Conservation (phyloP, 306 rosid species). For the Acacia acuminata region DNA sequence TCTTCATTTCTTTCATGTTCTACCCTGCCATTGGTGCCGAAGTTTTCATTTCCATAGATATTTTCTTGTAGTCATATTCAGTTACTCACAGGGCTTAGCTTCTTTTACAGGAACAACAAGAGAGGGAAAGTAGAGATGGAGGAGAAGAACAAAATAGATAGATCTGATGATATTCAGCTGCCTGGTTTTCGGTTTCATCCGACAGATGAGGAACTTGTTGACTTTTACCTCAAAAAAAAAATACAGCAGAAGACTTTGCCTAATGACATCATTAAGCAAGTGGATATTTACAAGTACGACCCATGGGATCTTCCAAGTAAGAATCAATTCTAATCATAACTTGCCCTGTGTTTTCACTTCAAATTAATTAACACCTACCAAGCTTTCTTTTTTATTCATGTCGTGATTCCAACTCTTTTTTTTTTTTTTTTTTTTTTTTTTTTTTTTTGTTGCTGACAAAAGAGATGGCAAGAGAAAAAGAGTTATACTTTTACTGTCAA, state of each 20-base stretch:
- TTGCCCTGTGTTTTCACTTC: neutral
- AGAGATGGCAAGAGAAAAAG: conserved; percentile 74
- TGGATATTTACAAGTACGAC: conserved; percentile 74
- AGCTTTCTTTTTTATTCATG: neutral
- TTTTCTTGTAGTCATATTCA: neutral
- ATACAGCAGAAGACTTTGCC: conserved; percentile 63
- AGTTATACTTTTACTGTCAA: conserved; percentile 85
- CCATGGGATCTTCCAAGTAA: conserved; percentile 97
- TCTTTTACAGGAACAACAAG: conserved; percentile 5
- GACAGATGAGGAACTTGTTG: conserved; percentile 84
- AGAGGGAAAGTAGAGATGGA: conserved; percentile 45
- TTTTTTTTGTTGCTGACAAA: conserved; percentile 21
- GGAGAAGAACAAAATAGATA: conserved; percentile 60
- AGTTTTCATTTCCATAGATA: too few species aligned
- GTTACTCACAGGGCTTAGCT: conserved; percentile 15
- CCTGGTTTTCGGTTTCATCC: conserved; percentile 90
- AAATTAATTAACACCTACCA: too few species aligned
- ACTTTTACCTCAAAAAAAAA: conserved; percentile 70
- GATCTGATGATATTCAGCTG: conserved; percentile 58
- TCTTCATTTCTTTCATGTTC: conserved; percentile 22
- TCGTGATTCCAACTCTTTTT: neutral
- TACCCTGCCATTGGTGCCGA: too few species aligned
- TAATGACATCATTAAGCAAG: conserved; percentile 75
- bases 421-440: neutral
- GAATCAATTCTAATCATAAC: conserved; percentile 26